Base-by-base conservation (phyloP, 2,329 filamentous ascomycete genomes). In the Penicillium sp. region DNA sequence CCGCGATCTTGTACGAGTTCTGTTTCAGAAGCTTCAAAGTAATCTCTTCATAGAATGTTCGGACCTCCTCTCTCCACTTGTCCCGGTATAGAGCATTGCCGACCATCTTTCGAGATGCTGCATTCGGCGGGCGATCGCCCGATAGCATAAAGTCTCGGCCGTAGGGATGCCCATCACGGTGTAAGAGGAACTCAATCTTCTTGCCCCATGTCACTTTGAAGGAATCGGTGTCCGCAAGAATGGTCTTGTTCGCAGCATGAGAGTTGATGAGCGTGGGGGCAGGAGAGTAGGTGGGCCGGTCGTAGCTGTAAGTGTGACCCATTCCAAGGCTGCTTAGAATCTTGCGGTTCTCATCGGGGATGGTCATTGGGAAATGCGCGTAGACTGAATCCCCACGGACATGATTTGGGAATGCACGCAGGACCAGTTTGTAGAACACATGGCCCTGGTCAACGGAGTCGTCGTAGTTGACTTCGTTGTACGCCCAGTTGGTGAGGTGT, bases 371-470 rank as follows among this genome's bases (percentile, higher is more conserved):
- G 55, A 75, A 79, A 58, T 79, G 76, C 3, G 74, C 76, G 49
- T 79, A 80, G 45, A 80, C 69, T 0, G 76, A 79, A 53, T 77
- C 71, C 0, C 73, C 73, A 24, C 72, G 68, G 61, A 76, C 79
- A 62, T 74, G 75, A 49, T 78, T 74, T 3, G 79, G 79, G 50
- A 81, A 72, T 2, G 77, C 75, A 44, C 77, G 71, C 51, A 79
- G 68, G 52, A 78, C 73, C n/a, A 80, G 69, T 60, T 79, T 79
- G 65, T 80, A 80, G 56, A 80, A 74, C 46, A 78, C 73, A 43
- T 76, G 76, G 36, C 78, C 78, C 39, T 77, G 72, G 45, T 78
- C 76, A 44, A 80, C 72, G 1, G 68, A 64, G 4, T 68, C 60
- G 51, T 78, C 72, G 28, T 68, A 73, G 38, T 71, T 68, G 20